Evolutionary conservation across 352 stramenopile genomes (phyloP), one percentile per base, ranked within the genome.

Genomic region (Phytopythium vexans): DNA sequence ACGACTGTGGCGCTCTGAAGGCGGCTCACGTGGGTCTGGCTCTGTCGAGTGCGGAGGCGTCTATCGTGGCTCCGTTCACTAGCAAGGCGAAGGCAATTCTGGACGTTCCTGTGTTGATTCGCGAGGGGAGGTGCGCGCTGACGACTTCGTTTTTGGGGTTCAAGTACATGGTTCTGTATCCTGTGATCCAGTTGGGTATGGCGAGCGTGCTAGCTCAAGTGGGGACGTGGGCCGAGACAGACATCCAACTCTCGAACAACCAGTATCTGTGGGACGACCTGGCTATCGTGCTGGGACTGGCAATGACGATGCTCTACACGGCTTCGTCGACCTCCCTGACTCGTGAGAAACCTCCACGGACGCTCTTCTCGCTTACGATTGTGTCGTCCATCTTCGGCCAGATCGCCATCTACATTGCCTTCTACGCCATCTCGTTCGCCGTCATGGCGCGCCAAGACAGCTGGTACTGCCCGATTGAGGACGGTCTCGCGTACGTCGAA

Each of bases 1-100:
- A 96, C 68, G 88, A 96, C 61, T 95, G 85, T 52, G 85, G 88
- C 10, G 85, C 85, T 3, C 48, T 96, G 8, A 93, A 90, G 50
- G 71, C 77, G 12, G 88, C 88, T 8, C 88, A 97, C 52, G 80
- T 94, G 3, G 88, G 88, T 0, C 55, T 97, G 36, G 86, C 89
- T 15, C 64, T 97, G 4, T 92, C 78, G 9, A 76, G 77, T 50
- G 80, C 86, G 1, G 88, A 97, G 52, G 89, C 87, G 1, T 94
- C 80, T 35, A 81, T 89, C 36, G 84, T 96, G 37, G 68, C 88
- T 33, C 87, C 88, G 27, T 97, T 96, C 58, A 97, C 89, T 5
- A 95, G 80, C 57, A 76, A 90, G 38, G 67, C 80, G 33, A 95
- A 95, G 50, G 65, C 53, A 7, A 88, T 96, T 37, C 62, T 58